phyloP scores from a whole-genome alignment of 1,284 basidiomycete genomes.

The Rhodotorula sp. region DNA sequence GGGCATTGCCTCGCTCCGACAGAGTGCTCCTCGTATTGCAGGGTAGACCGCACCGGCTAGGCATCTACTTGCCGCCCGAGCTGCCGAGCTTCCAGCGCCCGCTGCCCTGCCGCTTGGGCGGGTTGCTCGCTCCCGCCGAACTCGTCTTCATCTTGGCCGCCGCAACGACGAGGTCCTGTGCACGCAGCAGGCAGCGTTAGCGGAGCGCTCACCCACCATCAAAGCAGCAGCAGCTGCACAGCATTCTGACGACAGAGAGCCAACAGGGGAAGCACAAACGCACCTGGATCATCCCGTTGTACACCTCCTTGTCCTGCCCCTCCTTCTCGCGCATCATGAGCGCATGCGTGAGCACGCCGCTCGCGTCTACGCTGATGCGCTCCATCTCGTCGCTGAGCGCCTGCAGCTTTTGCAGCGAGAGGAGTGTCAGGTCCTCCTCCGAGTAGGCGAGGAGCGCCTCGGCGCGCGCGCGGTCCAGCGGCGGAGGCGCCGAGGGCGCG shows the following conservation, averaged over 20 bases:
- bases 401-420: slow-evolving; percentile 18
- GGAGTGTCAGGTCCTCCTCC: slow-evolving; percentile 31
- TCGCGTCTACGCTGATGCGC: slow-evolving; percentile 34
- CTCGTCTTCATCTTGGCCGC: slow-evolving; percentile 42
- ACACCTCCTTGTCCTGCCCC: slow-evolving; percentile 40
- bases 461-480: slow-evolving; percentile 29
- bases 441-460: slow-evolving; percentile 17
- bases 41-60: not conserved
- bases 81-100: slow-evolving; percentile 18
- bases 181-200: not conserved
- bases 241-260: too few species aligned
- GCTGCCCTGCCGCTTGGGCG: slow-evolving; percentile 25
- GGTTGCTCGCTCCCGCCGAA: not conserved
- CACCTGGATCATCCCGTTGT: slow-evolving; percentile 44
- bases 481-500: not conserved
- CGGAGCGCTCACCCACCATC: not conserved
- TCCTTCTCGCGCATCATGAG: slow-evolving; percentile 41
- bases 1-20: too few species aligned
- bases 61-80: not conserved
- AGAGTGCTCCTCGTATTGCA: not conserved
- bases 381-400: slow-evolving; percentile 27
- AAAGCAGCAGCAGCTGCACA: not conserved
- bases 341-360: slow-evolving; percentile 39
- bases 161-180: slow-evolving; percentile 41
- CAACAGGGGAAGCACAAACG: not conserved